phyloP scores from a whole-genome alignment of 208 protist species.

The Trypanosoma congolense region DNA sequence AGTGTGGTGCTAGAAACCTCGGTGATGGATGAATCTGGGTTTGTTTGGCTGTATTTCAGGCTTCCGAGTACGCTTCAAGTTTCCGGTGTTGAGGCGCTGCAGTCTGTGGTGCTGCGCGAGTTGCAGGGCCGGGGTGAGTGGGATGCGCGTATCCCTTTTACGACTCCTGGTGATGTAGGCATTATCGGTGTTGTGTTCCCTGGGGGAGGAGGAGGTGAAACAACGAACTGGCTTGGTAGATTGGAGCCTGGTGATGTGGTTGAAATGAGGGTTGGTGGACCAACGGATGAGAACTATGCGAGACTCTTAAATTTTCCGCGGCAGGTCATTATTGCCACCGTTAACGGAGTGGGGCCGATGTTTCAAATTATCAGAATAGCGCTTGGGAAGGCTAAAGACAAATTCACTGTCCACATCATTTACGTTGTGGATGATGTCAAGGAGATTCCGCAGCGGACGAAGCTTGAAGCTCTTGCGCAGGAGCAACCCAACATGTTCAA shows the following conservation, averaged over 20 bases:
- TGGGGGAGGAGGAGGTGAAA: slow-evolving; percentile 42
- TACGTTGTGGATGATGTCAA: slow-evolving; percentile 61
- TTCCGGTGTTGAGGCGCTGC: slow-evolving; percentile 62
- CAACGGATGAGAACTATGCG: slow-evolving; percentile 33
- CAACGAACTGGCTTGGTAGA: slow-evolving; percentile 53
- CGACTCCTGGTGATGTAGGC: slow-evolving; percentile 61
- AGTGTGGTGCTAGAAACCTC: slow-evolving; percentile 41
- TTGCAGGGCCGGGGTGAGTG: slow-evolving; percentile 45
- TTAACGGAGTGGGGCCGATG: slow-evolving; percentile 40
- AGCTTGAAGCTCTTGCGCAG: slow-evolving; percentile 40
- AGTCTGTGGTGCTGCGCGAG: slow-evolving; percentile 67
- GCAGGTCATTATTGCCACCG: slow-evolving; percentile 21
- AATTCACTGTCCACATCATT: slow-evolving; percentile 48
- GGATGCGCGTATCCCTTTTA: slow-evolving; percentile 76
- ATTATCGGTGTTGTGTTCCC: slow-evolving; percentile 52
- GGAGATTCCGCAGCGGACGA: slow-evolving; percentile 52
- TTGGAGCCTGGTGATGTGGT: slow-evolving; percentile 66
- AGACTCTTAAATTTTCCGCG: neutral
- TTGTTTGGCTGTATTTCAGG: slow-evolving; percentile 59
- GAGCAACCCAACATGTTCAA: slow-evolving; percentile 51
- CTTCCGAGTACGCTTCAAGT: slow-evolving; percentile 63
- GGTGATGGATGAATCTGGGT: slow-evolving; percentile 37
- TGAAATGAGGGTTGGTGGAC: slow-evolving; percentile 71
- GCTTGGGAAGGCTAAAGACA: slow-evolving; percentile 49
- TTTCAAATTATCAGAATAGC: slow-evolving; percentile 57